These are phyloP conservation scores for Aspergillus nomiae DNA, from an alignment of 2,329 filamentous ascomycete genomes.

Conservation along the genomic window DNA sequence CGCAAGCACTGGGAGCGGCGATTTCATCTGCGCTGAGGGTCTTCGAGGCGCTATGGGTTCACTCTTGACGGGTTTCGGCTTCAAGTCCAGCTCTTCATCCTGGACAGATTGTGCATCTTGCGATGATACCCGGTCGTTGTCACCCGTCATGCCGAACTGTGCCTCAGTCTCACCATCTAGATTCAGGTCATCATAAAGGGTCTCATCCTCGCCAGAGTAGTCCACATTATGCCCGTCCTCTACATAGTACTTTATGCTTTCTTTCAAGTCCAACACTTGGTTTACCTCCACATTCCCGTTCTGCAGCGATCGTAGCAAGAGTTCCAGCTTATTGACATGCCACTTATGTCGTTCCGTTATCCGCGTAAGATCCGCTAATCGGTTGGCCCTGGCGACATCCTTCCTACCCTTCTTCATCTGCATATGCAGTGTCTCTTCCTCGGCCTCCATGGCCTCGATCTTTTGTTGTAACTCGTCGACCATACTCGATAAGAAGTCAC, in stretches of 20 bases:
- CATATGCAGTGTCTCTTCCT: slow-evolving; percentile 81
- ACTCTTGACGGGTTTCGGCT: slow-evolving; percentile 55
- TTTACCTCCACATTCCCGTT: slow-evolving; percentile 89
- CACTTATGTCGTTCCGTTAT: slow-evolving; percentile 92
- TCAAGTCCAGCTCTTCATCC: slow-evolving; percentile 73
- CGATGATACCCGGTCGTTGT: slow-evolving; percentile 87
- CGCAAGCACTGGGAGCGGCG: slow-evolving; percentile 86
- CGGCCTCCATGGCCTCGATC: slow-evolving; percentile 89
- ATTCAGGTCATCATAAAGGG: slow-evolving; percentile 91
- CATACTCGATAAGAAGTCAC: slow-evolving; percentile 81
- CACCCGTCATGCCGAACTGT: slow-evolving; percentile 74
- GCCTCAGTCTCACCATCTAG: slow-evolving; percentile 85
- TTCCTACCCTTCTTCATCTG: slow-evolving; percentile 95
- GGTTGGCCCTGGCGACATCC: slow-evolving; percentile 78
- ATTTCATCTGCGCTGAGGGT: slow-evolving; percentile 89
- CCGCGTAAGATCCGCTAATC: slow-evolving; percentile 81
- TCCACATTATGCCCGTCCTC: slow-evolving; percentile 85
- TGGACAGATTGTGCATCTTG: slow-evolving; percentile 92
- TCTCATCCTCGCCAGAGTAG: slow-evolving; percentile 85
- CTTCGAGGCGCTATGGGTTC: slow-evolving; percentile 66
- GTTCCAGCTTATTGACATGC: slow-evolving; percentile 90
- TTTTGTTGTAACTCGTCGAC: slow-evolving; percentile 93
- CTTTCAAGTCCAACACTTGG: slow-evolving; percentile 84
- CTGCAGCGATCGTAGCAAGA: slow-evolving; percentile 85
- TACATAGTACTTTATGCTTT: slow-evolving; percentile 93